These are phyloP conservation scores for Dactylellina haptotyla DNA, from an alignment of 2,329 filamentous ascomycete species.

Conservation along the genomic window DNA sequence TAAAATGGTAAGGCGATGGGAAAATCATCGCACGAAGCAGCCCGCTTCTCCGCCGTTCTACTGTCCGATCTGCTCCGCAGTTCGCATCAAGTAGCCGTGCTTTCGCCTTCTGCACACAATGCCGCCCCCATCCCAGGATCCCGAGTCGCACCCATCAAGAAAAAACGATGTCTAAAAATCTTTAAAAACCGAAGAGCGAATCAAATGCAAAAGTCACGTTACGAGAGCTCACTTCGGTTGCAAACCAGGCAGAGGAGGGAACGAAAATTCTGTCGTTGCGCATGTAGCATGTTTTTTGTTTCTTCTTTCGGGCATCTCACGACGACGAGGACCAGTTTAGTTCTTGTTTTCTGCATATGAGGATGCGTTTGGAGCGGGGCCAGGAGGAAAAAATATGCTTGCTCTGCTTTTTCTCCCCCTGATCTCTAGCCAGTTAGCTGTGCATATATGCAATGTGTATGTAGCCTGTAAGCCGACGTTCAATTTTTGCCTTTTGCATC, in stretches of 20 bases:
- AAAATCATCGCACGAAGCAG: slow-evolving; percentile 26
- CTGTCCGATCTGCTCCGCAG: slow-evolving; percentile 44
- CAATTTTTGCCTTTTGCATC: slow-evolving; percentile 48
- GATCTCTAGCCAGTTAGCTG: slow-evolving; percentile 53
- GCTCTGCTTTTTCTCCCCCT: slow-evolving; percentile 30
- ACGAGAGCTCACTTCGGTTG: slow-evolving; percentile 49
- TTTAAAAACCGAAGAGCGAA: slow-evolving; percentile 35
- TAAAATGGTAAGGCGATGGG: neutral
- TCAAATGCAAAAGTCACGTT: slow-evolving; percentile 52
- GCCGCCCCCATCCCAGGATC: neutral
- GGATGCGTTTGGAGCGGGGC: slow-evolving; percentile 30
- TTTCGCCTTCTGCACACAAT: neutral
- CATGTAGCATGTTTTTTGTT: slow-evolving; percentile 36
- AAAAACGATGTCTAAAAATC: slow-evolving; percentile 25
- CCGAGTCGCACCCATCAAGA: slow-evolving; percentile 2
- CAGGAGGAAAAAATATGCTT: slow-evolving; percentile 32
- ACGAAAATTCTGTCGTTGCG: slow-evolving; percentile 28
- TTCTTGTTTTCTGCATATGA: slow-evolving; percentile 42
- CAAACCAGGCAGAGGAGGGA: slow-evolving; percentile 22
- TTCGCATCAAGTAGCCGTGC: neutral
- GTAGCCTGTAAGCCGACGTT: slow-evolving; percentile 51
- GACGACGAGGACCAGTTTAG: slow-evolving; percentile 12
- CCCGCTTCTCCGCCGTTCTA: neutral
- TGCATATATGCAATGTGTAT: slow-evolving; percentile 54
- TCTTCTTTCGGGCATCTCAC: slow-evolving; percentile 53